Evolutionary conservation across 2,329 filamentous ascomycete genomes (phyloP).

Genomic region (Alternaria sp.): DNA sequence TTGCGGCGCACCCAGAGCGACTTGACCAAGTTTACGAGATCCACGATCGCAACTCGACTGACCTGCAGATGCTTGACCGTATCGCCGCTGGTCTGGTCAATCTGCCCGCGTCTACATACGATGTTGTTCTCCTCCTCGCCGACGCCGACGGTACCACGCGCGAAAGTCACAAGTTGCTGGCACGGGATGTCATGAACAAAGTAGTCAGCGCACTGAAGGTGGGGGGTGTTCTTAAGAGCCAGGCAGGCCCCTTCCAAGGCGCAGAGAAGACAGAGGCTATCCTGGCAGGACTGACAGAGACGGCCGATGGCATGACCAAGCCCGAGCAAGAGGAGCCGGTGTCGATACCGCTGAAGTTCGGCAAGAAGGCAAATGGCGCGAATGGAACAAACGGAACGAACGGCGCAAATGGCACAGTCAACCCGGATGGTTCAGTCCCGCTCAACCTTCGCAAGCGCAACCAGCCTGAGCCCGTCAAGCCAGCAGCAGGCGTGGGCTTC

Average conservation of each 20-base stretch:
- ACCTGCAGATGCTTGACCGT: conserved; percentile 97
- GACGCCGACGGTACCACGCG: conserved; percentile 69
- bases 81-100: conserved; percentile 80
- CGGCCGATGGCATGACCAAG: conserved; percentile 73
- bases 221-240: conserved; percentile 70
- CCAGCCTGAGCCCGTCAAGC: conserved; percentile 47
- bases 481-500: conserved; percentile 43
- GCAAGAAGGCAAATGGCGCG: conserved; percentile 59
- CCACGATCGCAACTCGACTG: conserved; percentile 77
- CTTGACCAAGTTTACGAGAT: conserved; percentile 73
- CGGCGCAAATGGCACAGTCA: conserved; percentile 31
- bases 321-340: conserved; percentile 65
- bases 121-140: conserved; percentile 81
- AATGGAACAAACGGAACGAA: conserved; percentile 30
- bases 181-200: conserved; percentile 69
- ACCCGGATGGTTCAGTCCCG: conserved; percentile 47
- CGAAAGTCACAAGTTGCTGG: conserved; percentile 70
- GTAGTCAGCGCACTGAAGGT: conserved; percentile 74
- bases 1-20: conserved; percentile 82
- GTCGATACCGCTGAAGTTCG: conserved; percentile 68
- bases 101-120: conserved; percentile 79
- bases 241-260: conserved; percentile 66
- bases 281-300: conserved; percentile 76
- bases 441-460: conserved; percentile 51
- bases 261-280: conserved; percentile 78